Base-by-base conservation (phyloP, 164 flowering plant genomes). In the Berberis vulgaris region DNA sequence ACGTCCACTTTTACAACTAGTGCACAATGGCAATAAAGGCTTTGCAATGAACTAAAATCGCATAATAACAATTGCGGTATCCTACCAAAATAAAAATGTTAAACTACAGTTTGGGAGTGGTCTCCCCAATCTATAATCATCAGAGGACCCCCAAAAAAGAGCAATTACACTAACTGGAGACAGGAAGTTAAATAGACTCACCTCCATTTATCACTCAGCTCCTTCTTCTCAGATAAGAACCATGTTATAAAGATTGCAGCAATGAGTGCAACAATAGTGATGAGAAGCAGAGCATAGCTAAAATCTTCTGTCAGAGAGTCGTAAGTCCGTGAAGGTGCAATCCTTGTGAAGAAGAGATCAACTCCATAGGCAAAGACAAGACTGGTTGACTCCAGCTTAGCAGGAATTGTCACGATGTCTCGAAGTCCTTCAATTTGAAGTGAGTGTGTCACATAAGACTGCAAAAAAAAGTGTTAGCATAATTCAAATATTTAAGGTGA, bases 231-330 rank as follows among this genome's bases (percentile, higher is more conserved):
- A 1, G 97, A 94, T 74, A 84, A 78, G 57, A 85, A 57, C 99
- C 97, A 89, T 6, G 99, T 94, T 4, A 82, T 87, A 73, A 91
- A 80, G 66, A 94, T 91, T 41, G 97, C 96, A 0, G 80, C 89
- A 45, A 91, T 63, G 4, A 94, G 87, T 9, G 80, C 96, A 65
- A 85, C 81, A 8, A 91, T 91, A 5, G 99, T 94, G 47, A 94
- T 55, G 26, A 94, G 94, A 50, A 94, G 90, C 62, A 94, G 73
- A 7, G 99, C 97, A 59, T 91, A 94, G 73, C 86, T 91, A 74
- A 94, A 94, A 72, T 94, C 97, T 45, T 91, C 96, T 0, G 97
- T 94, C 62, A 94, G 89, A 4, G 97, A 91, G 67, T 94, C 97
- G 43, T 91, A 94, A 11, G 96, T 94, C 75, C 78, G 80, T 12